Evolutionary conservation across 441 rosid species (phyloP), one percentile per base, ranked within the genome.

Genomic region (Pelargonium fulgidum): DNA sequence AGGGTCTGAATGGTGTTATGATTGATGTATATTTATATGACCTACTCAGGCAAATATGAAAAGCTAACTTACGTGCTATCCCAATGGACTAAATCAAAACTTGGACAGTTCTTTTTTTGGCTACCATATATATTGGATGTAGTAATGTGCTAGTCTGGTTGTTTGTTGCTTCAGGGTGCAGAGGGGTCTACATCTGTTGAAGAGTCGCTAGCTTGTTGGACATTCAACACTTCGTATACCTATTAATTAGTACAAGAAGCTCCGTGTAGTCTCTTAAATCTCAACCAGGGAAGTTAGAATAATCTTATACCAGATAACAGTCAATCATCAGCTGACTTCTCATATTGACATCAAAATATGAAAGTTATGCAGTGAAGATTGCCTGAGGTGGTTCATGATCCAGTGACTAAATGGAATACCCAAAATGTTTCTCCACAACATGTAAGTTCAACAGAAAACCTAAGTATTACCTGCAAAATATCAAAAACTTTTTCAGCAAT

Each of bases 401-500:
- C 22, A 54, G 10, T 54, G 61, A 54, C 61, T 52, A 6, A 52
- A 52, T 52, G 16, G 59, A 1, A 4, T 52, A 52, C 59, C 17
- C 5, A 14, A 52, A 14, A 11, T 47, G 14, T 45, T 45, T 45
- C 2, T 1, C 11, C 50, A 7, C 9, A 45, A 26, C 29, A 26
- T 26, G n/a, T n/a, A 0, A 1, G 17, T n/a, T 13, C 42, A 47
- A 64, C 19, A 33, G 58, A 26, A 58, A 10, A 14, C 5, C 36
- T 44, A 73, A 39, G 63, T 45, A 39, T 67, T 78, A 94, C 99
- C 99, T 90, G 97, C 78, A 94, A 81, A 62, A 94, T 80, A 56
- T 85, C 92, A 2, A 90, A 94, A 72, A 94, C 90, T 73, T 81
- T 81, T 73, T 89, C 87, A 12, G 99, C 98, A 50, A 73, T 80